Base-by-base conservation (phyloP, 1,284 basidiomycete genomes). In the Somion occarium region DNA sequence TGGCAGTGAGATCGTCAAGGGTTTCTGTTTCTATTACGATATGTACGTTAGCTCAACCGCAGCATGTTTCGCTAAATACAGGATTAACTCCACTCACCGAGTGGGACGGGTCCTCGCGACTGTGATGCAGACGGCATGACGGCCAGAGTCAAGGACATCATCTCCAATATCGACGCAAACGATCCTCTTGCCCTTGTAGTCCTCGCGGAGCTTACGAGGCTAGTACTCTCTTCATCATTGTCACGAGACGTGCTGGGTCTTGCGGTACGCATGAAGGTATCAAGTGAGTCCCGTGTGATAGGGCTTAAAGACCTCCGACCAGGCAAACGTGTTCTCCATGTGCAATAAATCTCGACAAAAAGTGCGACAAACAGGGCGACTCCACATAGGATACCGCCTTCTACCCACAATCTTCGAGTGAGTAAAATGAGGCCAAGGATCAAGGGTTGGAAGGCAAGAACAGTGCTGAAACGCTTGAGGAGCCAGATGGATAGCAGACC, bases 71-170 rank as follows among this genome's bases (percentile, higher is more conserved):
- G 39, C 39, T 26, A 37, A 41, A 41, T 9, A 41, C 7, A 37
- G 7, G 39, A 22, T 15, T 7, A 9, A 19, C 39, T 41, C 39
- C 34, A 53, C 83, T 67, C 64, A 86, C 85, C 72, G 38, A 89
- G 72, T 13, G 86, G 86, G 15, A 89, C 74, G 26, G 83, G 75
- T 1, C 82, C 83, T 54, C 76, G 72, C 37, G 69, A 63, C 39
- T 74, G 74, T n/a, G 76, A 75, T 15, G 74, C 68, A 1, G 81
- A 76, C 2, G 86, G 86, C 71, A 78, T 78, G 13, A 88, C 83
- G 2, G 85, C 85, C 30, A 89, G 70, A 13, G 85, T 88, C 51
- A 82, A 60, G 51, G 82, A 83, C 84, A 89, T 87, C 85, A 89
- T 88, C 61, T 89, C 86, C 52, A 89, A 69, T 47, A 89, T 83